Percentiles rank a stretch among this genome's conserved stretches.
Conservation (phyloP, 2,329 filamentous ascomycete species). For the Ophiosphaerella narmari region DNA sequence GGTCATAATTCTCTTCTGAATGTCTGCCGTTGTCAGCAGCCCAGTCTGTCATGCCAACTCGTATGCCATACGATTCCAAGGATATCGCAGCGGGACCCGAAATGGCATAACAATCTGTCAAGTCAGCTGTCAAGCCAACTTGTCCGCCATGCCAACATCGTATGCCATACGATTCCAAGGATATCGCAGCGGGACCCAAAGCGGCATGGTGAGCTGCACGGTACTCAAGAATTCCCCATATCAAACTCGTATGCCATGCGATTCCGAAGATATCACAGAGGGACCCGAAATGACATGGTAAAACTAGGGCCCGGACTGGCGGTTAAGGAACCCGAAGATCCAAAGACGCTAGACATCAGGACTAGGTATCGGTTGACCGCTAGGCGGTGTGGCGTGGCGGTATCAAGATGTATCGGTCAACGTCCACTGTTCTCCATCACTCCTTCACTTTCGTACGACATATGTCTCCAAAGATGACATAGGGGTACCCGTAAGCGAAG, state of each 20-base stretch:
- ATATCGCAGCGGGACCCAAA: slow-evolving; percentile 3
- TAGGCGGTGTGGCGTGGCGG: not conserved
- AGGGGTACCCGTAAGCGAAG: slow-evolving; percentile 1
- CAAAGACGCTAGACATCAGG: slow-evolving; percentile 1
- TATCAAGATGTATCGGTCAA: not conserved
- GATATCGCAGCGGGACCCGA: slow-evolving; percentile 6
- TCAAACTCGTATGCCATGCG: slow-evolving; percentile 5
- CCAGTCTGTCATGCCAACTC: not conserved
- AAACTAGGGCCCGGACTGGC: not conserved
- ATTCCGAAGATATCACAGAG: slow-evolving; percentile 1
- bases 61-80: slow-evolving; percentile 8
- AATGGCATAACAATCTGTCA: not conserved
- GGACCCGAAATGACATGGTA: not conserved
- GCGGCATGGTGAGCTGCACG: not conserved
- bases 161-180: slow-evolving; percentile 4
- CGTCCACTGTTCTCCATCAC: not conserved
- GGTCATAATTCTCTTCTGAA: slow-evolving; percentile 12
- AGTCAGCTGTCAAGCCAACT: no score
- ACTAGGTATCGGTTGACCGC: slow-evolving; percentile 1
- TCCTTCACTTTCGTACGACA: slow-evolving; percentile 2
- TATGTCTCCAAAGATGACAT: slow-evolving; percentile 3
- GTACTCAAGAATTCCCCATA: not conserved
- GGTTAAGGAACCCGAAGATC: not conserved
- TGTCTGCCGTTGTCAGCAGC: not conserved
- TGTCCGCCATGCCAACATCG: not conserved